Evolutionary conservation across 140 eudicot species (phyloP).

Genomic region (Stevia rebaudiana): DNA sequence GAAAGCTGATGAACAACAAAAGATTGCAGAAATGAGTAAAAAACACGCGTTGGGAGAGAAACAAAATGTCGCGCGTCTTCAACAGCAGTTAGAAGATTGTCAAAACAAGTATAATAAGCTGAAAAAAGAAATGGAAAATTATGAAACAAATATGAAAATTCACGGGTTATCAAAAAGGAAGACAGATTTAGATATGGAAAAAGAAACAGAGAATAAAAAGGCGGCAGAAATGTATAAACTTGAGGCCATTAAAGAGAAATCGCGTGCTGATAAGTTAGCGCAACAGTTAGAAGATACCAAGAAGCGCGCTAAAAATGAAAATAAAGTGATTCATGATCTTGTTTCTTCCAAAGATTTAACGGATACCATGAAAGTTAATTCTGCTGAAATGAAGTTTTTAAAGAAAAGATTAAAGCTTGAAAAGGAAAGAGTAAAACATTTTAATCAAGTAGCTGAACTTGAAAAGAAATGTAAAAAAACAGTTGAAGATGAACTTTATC

Average conservation of each 20-base stretch:
- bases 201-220: conserved; percentile 39
- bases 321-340: conserved; percentile 30
- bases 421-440: conserved; percentile 63
- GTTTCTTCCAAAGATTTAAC: conserved; percentile 19
- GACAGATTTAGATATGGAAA: conserved; percentile 37
- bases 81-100: conserved; percentile 48
- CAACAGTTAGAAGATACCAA: conserved; percentile 39
- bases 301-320: conserved; percentile 29
- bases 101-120: conserved; percentile 33
- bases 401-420: conserved; percentile 64
- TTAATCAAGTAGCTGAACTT: conserved; percentile 47
- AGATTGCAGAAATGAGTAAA: conserved; percentile 43
- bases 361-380: conserved; percentile 23
- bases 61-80: conserved; percentile 39
- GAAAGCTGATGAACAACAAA: conserved; percentile 45
- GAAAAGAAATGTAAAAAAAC: conserved; percentile 49
- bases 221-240: conserved; percentile 39
- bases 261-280: conserved; percentile 43
- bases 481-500: conserved; percentile 45
- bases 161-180: conserved; percentile 34
- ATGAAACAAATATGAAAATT: conserved; percentile 4
- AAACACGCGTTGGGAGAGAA: conserved; percentile 50
- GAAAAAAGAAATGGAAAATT: conserved; percentile 32
- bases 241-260: conserved; percentile 40
- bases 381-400: conserved; percentile 43